phyloP scores from a whole-genome alignment of 176 grass and related monocot species.

The Typha latifolia region DNA sequence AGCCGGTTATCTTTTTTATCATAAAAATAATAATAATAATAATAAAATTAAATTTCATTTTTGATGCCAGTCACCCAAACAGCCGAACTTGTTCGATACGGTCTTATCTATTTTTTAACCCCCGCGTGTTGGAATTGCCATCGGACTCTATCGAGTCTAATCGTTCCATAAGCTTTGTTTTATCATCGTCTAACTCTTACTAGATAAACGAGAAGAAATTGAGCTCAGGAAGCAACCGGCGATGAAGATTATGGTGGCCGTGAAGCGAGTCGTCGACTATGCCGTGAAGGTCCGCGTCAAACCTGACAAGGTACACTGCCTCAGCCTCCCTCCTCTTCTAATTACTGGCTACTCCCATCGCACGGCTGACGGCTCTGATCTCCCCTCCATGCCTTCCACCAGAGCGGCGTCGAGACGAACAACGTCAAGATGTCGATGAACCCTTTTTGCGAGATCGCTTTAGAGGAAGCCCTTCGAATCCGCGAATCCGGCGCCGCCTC shows the following conservation, averaged over 20 bases:
- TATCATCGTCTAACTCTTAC: no score
- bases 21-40: no score
- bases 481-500: slow-evolving; percentile 49
- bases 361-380: background rate
- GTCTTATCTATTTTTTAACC: no score
- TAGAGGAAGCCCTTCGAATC: slow-evolving; percentile 76
- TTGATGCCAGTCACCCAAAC: no score
- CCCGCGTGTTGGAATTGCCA: no score
- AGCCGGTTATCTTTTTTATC: no score
- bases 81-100: no score
- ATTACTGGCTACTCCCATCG: background rate
- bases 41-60: no score
- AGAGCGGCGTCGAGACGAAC: slow-evolving; percentile 64
- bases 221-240: background rate
- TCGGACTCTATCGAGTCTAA: no score
- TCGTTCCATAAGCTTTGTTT: no score
- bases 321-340: no score
- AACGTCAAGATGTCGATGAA: slow-evolving; percentile 98
- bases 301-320: slow-evolving; percentile 36
- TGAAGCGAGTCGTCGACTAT: slow-evolving; percentile 92
- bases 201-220: no score
- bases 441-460: slow-evolving; percentile 93
- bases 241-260: slow-evolving; percentile 90
- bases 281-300: slow-evolving; percentile 83
- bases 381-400: background rate